Evolutionary conservation across 2,329 filamentous ascomycete genomes (phyloP).

Genomic region (Botrytis paeoniae): DNA sequence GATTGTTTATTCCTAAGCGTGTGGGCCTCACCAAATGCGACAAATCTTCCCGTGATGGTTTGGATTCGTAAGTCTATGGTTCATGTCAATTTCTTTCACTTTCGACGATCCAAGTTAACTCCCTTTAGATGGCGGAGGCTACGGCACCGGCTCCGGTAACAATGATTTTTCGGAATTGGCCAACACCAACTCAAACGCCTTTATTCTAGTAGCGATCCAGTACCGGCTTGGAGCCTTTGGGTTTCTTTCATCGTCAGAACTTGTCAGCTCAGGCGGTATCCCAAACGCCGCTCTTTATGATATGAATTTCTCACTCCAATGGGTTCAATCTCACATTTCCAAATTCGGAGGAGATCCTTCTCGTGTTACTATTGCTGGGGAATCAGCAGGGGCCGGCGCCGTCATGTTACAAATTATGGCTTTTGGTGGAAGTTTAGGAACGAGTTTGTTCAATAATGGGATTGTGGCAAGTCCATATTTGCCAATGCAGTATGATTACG

Average conservation of each 20-base stretch:
- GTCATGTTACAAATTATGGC: constrained; percentile 46
- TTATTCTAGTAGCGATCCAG: constrained; percentile 59
- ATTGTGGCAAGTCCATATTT: constrained; percentile 48
- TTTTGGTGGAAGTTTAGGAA: constrained; percentile 21
- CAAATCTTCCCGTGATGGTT: constrained; percentile 40
- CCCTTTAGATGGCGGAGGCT: constrained; percentile 37
- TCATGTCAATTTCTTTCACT: neutral
- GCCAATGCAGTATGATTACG: constrained; percentile 50
- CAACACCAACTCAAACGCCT: constrained; percentile 44
- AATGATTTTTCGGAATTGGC: constrained; percentile 42
- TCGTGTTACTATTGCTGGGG: constrained; percentile 53
- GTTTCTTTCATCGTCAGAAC: constrained; percentile 59
- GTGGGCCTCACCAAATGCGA: constrained; percentile 41
- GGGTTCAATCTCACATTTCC: constrained; percentile 54
- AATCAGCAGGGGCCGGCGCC: constrained; percentile 52
- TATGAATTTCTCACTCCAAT: constrained; percentile 55
- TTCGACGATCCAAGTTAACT: constrained; percentile 34
- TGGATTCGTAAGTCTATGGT: constrained; percentile 39
- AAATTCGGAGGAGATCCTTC: constrained; percentile 52
- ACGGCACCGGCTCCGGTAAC: constrained; percentile 35
- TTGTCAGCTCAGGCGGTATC: constrained; percentile 51
- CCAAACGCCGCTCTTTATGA: constrained; percentile 64
- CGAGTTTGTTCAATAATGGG: constrained; percentile 19
- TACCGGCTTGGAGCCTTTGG: constrained; percentile 67
- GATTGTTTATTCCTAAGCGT: constrained; percentile 42